Percentiles rank a stretch among this genome's conserved stretches.
phyloP scores from a whole-genome alignment of 768 basidiomycete genomes.

The Ramaria rubella region DNA sequence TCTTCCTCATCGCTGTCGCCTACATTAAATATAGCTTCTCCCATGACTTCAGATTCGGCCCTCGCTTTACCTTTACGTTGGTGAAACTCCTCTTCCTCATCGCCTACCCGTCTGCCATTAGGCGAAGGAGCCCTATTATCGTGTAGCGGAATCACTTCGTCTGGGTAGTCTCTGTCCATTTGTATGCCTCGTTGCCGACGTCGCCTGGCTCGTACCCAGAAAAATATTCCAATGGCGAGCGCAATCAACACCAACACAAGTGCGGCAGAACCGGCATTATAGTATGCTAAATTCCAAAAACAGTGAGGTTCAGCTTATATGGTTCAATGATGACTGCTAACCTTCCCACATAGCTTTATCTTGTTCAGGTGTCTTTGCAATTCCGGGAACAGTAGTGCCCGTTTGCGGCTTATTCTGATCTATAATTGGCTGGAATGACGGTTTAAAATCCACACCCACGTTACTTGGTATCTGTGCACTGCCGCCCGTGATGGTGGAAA shows the following conservation, averaged over 20 bases:
- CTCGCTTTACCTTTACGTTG: constrained; percentile 32
- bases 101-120: constrained; percentile 22
- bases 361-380: constrained; percentile 64
- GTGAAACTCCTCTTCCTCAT: constrained; percentile 15
- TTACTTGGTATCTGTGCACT: constrained; percentile 76
- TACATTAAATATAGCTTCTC: constrained; percentile 38
- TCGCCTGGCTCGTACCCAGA: constrained; percentile 69
- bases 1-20: constrained; percentile 43
- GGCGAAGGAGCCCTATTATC: constrained; percentile 16
- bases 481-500: constrained; percentile 70
- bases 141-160: constrained; percentile 67
- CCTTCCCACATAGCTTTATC: constrained; percentile 90
- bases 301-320: background rate
- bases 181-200: constrained; percentile 33
- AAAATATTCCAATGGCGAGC: constrained; percentile 58
- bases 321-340: constrained; percentile 26
- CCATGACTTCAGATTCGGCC: constrained; percentile 16
- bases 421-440: constrained; percentile 46
- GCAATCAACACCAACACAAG: constrained; percentile 75
- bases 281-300: constrained; percentile 58
- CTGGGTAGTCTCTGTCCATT: constrained; percentile 26
- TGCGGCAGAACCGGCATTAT: constrained; percentile 85
- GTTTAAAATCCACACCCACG: constrained; percentile 68
- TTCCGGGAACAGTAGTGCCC: constrained; percentile 21
- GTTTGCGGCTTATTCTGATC: constrained; percentile 30